Base-by-base conservation (phyloP, 495 filamentous ascomycete genomes). In the Aspergillus asperescens region DNA sequence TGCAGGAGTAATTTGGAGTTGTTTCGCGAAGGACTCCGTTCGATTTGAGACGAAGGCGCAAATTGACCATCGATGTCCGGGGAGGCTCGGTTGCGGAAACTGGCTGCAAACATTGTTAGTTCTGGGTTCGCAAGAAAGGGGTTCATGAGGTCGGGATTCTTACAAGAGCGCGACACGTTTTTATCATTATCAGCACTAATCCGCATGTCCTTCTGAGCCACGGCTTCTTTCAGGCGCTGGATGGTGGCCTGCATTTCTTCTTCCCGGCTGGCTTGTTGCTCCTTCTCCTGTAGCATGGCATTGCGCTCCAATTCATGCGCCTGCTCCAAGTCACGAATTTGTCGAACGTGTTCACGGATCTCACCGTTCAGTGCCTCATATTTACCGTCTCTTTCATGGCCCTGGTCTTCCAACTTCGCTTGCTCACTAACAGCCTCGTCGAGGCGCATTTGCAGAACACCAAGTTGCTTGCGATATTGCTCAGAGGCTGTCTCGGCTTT, bases 291-390 rank as follows among this genome's bases (percentile, higher is more conserved):
- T 60, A 88, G 82, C 78, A 92, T 86, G 34, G 88, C 81, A 65
- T 82, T 88, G 35, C 91, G 82, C 70, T 98, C 93, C 39, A 84
- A 78, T 68, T 96, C 92, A 68, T 93, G 92, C 28, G 90, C 88
- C 50, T 81, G 81, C 65, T 96, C 90, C 67, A 95, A 79, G 62
- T 98, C 93, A 50, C 91, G 79, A 59, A 86, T 86, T 68, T 92
- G 84, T 44, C 89, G 81, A 13, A 82, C 78, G 34, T 81, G 76
- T 45, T 95, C 89, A 50, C 84, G 81, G 63, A 89, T 87, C 62
- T 94, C 88, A 60, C 83, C 84, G 61, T 86, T 81, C 39, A 97
- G 75, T 7, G 75, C 69, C 59, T 96, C 90, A 46, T 95, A 81
- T 60, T 80, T 79, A 66, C 87, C 84, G 32, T 91, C 89, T 56